Base-by-base conservation (phyloP, 257 asterid genomes). In the Penstemon newberryi region DNA sequence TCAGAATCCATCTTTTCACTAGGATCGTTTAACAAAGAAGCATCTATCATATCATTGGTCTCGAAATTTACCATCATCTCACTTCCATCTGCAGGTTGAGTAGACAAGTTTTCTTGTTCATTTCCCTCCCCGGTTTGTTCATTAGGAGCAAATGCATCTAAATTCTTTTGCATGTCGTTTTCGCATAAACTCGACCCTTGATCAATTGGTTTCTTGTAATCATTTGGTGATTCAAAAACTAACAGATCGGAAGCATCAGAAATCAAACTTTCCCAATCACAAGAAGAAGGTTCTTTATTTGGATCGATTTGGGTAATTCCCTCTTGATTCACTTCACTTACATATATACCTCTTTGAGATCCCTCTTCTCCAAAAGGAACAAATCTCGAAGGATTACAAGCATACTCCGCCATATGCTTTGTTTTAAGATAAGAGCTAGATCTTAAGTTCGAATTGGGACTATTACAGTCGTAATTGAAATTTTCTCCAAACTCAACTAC, bases 231-330 rank as follows among this genome's bases (percentile, higher is more conserved):
- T 41, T 81, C 87, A 65, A 77, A 81, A 68, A 55, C 61, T 51
- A 88, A 81, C 45, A 81, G 56, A 78, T 90, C 83, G 0, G 89
- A 60, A 18, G 84, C 81, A 70, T 75, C 86, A 55, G 86, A 64
- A 70, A 84, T 83, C 77, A 87, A 74, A 69, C 70, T 74, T 12
- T 83, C 91, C 99, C 97, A 89, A 47, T 91, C 90, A 73, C 84
- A 78, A 9, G 81, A 88, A 4, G 82, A 12, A 25, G 80, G 65
- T 59, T 81, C 91, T 80, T 77, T 79, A 66, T 69, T 61, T 69
- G 72, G 87, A 74, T 75, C 80, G 0, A 63, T 41, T 25, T 74
- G 75, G 75, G 70, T 52, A 66, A 60, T 46, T 59, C 75, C 84
- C 39, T 72, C 84, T 19, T 56, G 11, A 61, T 69, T 77, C 42